These are phyloP conservation scores for Areca catechu DNA, from an alignment of 176 grass and related monocot genomes.

Conservation along the genomic window DNA sequence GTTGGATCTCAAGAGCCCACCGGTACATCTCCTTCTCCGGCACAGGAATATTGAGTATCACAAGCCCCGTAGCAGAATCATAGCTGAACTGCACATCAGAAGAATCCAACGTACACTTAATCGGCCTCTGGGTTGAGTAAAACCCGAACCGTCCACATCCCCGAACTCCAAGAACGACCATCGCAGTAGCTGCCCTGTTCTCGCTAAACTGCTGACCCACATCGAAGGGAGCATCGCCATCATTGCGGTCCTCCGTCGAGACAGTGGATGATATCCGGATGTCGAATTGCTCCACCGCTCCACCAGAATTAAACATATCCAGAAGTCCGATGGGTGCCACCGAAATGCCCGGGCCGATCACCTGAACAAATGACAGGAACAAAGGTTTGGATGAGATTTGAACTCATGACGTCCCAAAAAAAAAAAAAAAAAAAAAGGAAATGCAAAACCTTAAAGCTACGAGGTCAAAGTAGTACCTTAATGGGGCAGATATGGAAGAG, in stretches of 20 bases:
- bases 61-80: slow-evolving; percentile 32
- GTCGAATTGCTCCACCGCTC: slow-evolving; percentile 54
- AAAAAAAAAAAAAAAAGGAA: not conserved
- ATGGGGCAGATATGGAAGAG: slow-evolving; percentile 64
- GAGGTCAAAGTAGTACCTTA: slow-evolving; percentile 5
- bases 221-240: not conserved
- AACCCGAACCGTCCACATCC: slow-evolving; percentile 64
- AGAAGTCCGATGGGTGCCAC: slow-evolving; percentile 59
- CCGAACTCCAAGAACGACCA: slow-evolving; percentile 33
- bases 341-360: slow-evolving; percentile 4
- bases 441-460: too few species aligned
- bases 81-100: slow-evolving; percentile 38
- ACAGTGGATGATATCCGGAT: not conserved
- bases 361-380: not conserved
- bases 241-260: not conserved
- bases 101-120: slow-evolving; percentile 37
- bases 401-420: not conserved
- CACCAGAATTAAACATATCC: slow-evolving; percentile 82
- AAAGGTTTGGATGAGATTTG: not conserved
- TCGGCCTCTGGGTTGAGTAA: slow-evolving; percentile 47
- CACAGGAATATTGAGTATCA: slow-evolving; percentile 42
- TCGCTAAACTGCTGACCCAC: not conserved
- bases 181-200: not conserved
- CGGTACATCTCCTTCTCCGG: slow-evolving; percentile 55
- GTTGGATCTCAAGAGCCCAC: slow-evolving; percentile 44